Conservation (phyloP, 2,329 filamentous ascomycete genomes). For the Colletotrichum sp. region DNA sequence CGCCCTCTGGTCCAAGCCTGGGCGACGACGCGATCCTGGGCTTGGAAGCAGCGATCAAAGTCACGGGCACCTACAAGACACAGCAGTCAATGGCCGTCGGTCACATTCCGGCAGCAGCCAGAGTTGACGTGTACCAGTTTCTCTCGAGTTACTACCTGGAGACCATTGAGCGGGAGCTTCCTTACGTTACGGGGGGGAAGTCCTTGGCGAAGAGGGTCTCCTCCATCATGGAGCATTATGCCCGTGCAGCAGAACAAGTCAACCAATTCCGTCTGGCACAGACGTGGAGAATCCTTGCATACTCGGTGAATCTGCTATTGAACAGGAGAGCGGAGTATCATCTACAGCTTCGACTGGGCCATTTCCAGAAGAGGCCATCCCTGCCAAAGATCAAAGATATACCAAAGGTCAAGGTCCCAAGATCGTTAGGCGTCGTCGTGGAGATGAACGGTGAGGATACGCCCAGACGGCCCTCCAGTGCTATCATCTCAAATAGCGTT, state of each 20-base stretch:
- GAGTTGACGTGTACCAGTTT: slow-evolving; percentile 59
- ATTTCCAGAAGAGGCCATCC: slow-evolving; percentile 35
- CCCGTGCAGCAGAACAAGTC: slow-evolving; percentile 59
- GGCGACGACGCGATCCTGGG: slow-evolving; percentile 52
- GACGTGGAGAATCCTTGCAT: slow-evolving; percentile 67
- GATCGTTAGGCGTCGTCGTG: slow-evolving; percentile 25
- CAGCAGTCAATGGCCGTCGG: slow-evolving; percentile 70
- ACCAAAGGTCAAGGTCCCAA: slow-evolving; percentile 29
- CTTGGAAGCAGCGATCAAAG: slow-evolving; percentile 62
- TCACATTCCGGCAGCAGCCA: slow-evolving; percentile 55
- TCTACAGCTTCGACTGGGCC: slow-evolving; percentile 51
- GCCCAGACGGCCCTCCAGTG: slow-evolving; percentile 32
- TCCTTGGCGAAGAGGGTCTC: slow-evolving; percentile 52
- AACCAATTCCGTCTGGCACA: slow-evolving; percentile 66
- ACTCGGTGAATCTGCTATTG: slow-evolving; percentile 59
- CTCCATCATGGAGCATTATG: slow-evolving; percentile 60
- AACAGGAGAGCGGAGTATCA: slow-evolving; percentile 62
- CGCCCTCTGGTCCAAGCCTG: slow-evolving; percentile 47
- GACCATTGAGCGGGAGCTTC: slow-evolving; percentile 54
- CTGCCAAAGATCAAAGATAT: slow-evolving; percentile 30
- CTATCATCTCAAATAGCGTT: slow-evolving; percentile 31
- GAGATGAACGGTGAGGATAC: slow-evolving; percentile 39
- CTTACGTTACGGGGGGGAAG: slow-evolving; percentile 37
- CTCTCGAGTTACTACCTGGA: slow-evolving; percentile 62
- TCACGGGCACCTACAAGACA: slow-evolving; percentile 61